phyloP scores from a whole-genome alignment of 2,329 filamentous ascomycete species.

The Ophiostoma ulmi region DNA sequence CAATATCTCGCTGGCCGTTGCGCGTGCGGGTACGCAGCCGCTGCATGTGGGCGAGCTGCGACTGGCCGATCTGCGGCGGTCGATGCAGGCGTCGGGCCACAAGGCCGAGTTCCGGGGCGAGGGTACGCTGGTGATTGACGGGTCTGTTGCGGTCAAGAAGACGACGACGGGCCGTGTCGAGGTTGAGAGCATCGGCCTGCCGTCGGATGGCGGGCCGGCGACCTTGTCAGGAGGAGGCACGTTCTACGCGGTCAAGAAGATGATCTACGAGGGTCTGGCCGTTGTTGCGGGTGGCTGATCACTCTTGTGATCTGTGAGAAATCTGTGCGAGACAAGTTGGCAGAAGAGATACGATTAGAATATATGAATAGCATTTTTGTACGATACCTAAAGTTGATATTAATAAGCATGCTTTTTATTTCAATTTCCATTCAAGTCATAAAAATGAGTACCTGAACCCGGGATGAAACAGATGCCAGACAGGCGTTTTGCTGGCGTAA shows the following conservation, averaged over 20 bases:
- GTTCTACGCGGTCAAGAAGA: slow-evolving; percentile 81
- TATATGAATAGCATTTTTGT: background rate
- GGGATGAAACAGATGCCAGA: slow-evolving; percentile 18
- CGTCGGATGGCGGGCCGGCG: slow-evolving; percentile 39
- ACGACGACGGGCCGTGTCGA: slow-evolving; percentile 81
- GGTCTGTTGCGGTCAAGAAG: slow-evolving; percentile 82
- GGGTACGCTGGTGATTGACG: slow-evolving; percentile 84
- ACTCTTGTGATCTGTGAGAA: background rate
- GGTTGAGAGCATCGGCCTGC: slow-evolving; percentile 68
- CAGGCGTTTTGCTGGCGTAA: background rate
- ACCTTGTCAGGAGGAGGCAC: slow-evolving; percentile 54
- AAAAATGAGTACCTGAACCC: background rate
- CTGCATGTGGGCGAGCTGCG: slow-evolving; percentile 92
- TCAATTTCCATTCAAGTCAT: background rate
- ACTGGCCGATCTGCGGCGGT: slow-evolving; percentile 77
- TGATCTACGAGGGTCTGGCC: slow-evolving; percentile 89
- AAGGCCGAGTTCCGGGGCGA: slow-evolving; percentile 90
- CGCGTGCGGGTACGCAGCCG: slow-evolving; percentile 73
- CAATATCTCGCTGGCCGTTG: slow-evolving; percentile 41
- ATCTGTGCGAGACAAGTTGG: background rate
- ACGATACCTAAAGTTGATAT: background rate
- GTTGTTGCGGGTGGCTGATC: slow-evolving; percentile 72
- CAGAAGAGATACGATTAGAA: background rate
- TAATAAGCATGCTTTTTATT: background rate
- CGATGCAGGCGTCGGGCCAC: slow-evolving; percentile 78